These are phyloP conservation scores for Avicennia marina DNA, from an alignment of 257 asterid species.

Conservation along the genomic window DNA sequence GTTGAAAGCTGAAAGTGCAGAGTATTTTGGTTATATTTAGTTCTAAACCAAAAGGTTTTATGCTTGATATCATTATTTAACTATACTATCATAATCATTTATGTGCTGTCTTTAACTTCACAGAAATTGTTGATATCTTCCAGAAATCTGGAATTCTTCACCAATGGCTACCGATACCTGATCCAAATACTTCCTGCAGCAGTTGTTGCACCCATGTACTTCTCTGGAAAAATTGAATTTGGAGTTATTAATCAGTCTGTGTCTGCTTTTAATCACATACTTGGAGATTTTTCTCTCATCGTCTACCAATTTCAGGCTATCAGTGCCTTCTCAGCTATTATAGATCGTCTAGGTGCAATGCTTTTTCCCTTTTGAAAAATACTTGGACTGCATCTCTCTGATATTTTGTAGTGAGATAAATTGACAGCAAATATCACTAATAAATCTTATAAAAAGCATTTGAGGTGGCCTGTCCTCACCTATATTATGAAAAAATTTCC, in stretches of 20 bases:
- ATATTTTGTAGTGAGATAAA: conserved; percentile 10
- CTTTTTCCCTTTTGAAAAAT: conserved; percentile 17
- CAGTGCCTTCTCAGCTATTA: conserved; percentile 94
- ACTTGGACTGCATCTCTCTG: not conserved
- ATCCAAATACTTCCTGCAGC: conserved; percentile 97
- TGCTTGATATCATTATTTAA: not conserved
- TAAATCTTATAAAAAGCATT: too few species aligned
- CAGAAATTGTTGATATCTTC: conserved; percentile 89
- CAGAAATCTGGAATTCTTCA: conserved; percentile 92
- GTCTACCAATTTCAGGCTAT: conserved; percentile 87
- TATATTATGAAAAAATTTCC: too few species aligned
- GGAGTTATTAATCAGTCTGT: conserved; percentile 90
- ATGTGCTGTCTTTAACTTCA: conserved; percentile 29
- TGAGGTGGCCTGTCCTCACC: too few species aligned
- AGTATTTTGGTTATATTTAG: not conserved
- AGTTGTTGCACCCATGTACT: conserved; percentile 94
- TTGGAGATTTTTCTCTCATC: conserved; percentile 82
- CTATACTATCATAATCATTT: not conserved
- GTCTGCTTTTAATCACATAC: conserved; percentile 90
- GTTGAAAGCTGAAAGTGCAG: too few species aligned
- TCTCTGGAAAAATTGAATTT: conserved; percentile 93
- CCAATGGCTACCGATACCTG: conserved; percentile 83
- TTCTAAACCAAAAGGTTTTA: not conserved
- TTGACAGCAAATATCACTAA: not conserved
- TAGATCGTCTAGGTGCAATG: conserved; percentile 69